Base-by-base conservation (phyloP, 2,329 filamentous ascomycete genomes). In the Monosporascus sp. region DNA sequence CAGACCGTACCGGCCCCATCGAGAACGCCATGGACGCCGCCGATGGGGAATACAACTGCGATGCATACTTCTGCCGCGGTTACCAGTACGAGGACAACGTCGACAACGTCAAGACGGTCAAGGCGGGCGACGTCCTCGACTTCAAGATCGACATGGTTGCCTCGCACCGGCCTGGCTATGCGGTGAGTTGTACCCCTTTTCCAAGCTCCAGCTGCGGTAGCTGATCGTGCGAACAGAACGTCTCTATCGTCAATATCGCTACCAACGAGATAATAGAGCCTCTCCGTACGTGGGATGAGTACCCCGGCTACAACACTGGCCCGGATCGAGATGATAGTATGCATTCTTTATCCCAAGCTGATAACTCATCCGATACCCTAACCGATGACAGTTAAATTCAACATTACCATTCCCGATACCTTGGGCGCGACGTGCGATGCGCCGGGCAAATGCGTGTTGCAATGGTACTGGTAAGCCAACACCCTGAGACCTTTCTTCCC, bases 391-490 rank as follows among this genome's bases (percentile, higher is more conserved):
- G 69, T 72, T 37, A 69, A 71, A 52, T 84, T 84, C 68, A 74
- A 71, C 55, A 71, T 83, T 60, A 82, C 75, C 31, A 79, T 84
- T 56, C 81, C 81, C 1, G 60, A 62, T 37, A 71, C 74, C 53
- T 66, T 81, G 20, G 64, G 61, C 7, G 61, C 60, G 54, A 61
- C 79, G 49, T 84, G 81, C 64, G 65, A 73, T 38, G 73, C 66
- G 11, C 72, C 75, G 20, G 81, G 81, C 43, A 68, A 72, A 55
- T 74, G 71, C 49, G 64, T 60, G 11, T 52, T 85, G 46, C 82
- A 85, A 67, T 84, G 82, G 81, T 84, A 73, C 67, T 85, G 82
- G 82, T 74, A 27, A 41, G 38, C 18, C 18, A 35, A 14, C 9
- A 14, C 2, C 17, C 5, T 41, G 6, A n/a, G 17, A 41, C 6